These are phyloP conservation scores for Mycosphaerelloides madeirae DNA, from an alignment of 2,329 filamentous ascomycete species.

Conservation along the genomic window DNA sequence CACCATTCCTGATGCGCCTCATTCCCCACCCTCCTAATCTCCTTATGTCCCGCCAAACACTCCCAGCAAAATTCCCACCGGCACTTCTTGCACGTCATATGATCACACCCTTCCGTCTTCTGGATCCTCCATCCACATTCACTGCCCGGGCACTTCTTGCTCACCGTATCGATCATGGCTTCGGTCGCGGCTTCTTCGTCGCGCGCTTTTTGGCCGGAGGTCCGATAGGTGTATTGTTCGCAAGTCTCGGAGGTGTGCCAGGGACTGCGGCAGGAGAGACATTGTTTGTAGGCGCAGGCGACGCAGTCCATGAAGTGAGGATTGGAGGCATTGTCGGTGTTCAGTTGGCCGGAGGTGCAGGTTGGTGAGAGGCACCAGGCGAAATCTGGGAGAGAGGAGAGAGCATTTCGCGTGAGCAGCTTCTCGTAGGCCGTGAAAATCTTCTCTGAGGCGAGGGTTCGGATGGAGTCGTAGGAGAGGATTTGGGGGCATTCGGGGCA, in stretches of 20 bases:
- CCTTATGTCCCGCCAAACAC: constrained; percentile 26
- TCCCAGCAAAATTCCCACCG: constrained; percentile 39
- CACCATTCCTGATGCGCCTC: constrained; percentile 26
- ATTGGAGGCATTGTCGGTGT: constrained; percentile 29
- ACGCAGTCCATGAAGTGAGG: constrained; percentile 41
- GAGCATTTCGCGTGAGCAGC: constrained; percentile 41
- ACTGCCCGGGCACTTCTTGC: constrained; percentile 36
- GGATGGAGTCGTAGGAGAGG: constrained; percentile 45
- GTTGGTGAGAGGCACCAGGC: constrained; percentile 49
- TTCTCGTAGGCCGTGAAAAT: constrained; percentile 47
- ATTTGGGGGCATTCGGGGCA: constrained; percentile 50
- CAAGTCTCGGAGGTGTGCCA: constrained; percentile 42
- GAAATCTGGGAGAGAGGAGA: constrained; percentile 45
- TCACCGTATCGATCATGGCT: constrained; percentile 28
- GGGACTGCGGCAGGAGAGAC: constrained; percentile 30
- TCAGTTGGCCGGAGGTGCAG: constrained; percentile 52
- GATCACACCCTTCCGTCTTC: constrained; percentile 40
- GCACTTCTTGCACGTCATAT: constrained; percentile 37
- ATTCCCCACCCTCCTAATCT: constrained; percentile 27
- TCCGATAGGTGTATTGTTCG: constrained; percentile 35
- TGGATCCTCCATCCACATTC: constrained; percentile 37
- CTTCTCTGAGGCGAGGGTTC: constrained; percentile 41
- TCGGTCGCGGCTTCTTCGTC: constrained; percentile 25
- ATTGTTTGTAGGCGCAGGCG: constrained; percentile 34
- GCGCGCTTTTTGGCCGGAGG: constrained; percentile 19